Conservation (phyloP, 1,139 yeast genomes). For the Pichia sp. region DNA sequence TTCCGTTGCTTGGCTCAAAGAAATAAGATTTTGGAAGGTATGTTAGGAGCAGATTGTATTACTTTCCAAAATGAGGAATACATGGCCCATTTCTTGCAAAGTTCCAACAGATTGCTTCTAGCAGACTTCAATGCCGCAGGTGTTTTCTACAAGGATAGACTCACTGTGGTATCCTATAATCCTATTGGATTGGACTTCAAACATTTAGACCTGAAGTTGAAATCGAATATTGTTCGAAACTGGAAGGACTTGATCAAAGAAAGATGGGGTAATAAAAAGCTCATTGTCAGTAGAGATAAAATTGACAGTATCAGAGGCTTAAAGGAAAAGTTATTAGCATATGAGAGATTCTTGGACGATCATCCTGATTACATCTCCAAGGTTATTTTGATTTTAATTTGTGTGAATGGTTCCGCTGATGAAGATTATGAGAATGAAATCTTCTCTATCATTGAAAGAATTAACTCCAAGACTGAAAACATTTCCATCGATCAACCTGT, state of each 20-base stretch:
- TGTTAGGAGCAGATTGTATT: slow-evolving; percentile 82
- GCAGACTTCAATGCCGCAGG: slow-evolving; percentile 79
- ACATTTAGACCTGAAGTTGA: slow-evolving; percentile 40
- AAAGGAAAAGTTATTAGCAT: slow-evolving; percentile 80
- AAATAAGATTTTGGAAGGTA: slow-evolving; percentile 66
- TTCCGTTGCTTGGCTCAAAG: slow-evolving; percentile 92
- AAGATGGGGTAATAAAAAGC: slow-evolving; percentile 64
- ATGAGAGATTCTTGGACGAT: slow-evolving; percentile 63
- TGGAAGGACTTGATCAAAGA: slow-evolving; percentile 73
- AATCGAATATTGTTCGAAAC: slow-evolving; percentile 47
- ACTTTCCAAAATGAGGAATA: slow-evolving; percentile 91
- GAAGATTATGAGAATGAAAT: slow-evolving; percentile 63
- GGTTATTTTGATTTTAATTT: slow-evolving; percentile 77
- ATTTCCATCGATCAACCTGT: slow-evolving; percentile 77
- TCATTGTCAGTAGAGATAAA: slow-evolving; percentile 85
- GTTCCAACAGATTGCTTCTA: slow-evolving; percentile 74
- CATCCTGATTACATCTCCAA: slow-evolving; percentile 67
- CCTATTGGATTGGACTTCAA: slow-evolving; percentile 88
- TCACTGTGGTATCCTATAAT: slow-evolving; percentile 57
- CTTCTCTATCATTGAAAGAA: slow-evolving; percentile 73
- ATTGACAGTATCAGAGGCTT: slow-evolving; percentile 84
- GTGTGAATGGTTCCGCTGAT: slow-evolving; percentile 49
- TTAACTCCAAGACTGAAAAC: slow-evolving; percentile 67
- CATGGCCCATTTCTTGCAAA: slow-evolving; percentile 87
- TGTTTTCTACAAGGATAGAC: slow-evolving; percentile 59